Percentiles rank a stretch among this genome's conserved stretches.
These are phyloP conservation scores for Entrophospora sp. DNA, from an alignment of 192 early-diverging fungal genomes.

Conservation along the genomic window DNA sequence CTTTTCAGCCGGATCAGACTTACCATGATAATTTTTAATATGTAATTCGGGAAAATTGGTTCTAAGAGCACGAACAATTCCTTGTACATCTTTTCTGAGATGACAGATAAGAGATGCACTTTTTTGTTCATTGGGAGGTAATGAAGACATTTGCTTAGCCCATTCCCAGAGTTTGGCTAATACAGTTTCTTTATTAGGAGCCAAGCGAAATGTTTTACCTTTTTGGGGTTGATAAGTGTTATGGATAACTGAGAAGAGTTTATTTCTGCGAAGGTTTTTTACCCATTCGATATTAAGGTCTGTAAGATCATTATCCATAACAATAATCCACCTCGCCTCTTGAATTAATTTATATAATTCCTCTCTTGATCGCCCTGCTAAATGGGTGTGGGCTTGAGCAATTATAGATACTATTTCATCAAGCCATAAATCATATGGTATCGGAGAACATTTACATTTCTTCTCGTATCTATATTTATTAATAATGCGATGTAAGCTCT, in stretches of 20 bases:
- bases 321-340: not conserved
- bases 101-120: not conserved
- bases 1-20: not conserved
- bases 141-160: conserved; percentile 8
- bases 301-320: conserved; percentile 11
- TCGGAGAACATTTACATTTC: conserved; percentile 11
- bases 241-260: not conserved
- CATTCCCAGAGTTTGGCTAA: conserved; percentile 11
- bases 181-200: conserved; percentile 5
- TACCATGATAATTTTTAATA: not conserved
- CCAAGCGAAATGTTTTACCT: too few species aligned
- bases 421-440: not conserved
- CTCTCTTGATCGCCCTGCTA: not conserved
- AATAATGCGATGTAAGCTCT: too few species aligned
- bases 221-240: conserved; percentile 1
- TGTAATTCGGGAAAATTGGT: not conserved
- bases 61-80: not conserved
- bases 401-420: conserved; percentile 9
- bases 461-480: conserved; percentile 8
- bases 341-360: conserved; percentile 10
- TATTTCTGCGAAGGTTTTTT: not conserved
- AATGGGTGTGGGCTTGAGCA: not conserved
- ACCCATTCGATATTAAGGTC: conserved; percentile 6
- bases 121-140: conserved; percentile 1
- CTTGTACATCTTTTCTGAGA: not conserved